Conservation (phyloP, 2,329 filamentous ascomycete genomes). For the Cadophora luteo-olivacea region DNA sequence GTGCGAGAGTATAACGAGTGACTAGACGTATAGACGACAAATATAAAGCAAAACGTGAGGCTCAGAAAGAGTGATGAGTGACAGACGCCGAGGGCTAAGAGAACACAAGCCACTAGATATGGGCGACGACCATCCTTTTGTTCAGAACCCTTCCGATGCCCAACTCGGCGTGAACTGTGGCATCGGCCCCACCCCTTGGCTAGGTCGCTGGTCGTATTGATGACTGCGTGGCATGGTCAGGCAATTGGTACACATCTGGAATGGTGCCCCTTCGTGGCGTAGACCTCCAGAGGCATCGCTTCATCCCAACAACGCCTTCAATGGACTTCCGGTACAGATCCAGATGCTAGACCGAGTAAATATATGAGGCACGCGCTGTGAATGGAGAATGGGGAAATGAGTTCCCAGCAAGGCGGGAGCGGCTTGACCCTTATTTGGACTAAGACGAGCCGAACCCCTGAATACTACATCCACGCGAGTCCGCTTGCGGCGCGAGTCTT, state of each 20-base stretch:
- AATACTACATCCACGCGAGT: conserved; percentile 8
- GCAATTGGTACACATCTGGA: conserved; percentile 3
- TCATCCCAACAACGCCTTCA: not conserved
- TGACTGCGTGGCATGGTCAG: conserved; percentile 9
- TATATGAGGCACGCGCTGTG: not conserved
- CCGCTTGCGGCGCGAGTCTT: not conserved
- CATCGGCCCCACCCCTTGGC: not conserved
- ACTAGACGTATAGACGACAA: conserved; percentile 38
- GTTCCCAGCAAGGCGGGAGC: conserved; percentile 14
- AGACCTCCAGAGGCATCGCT: conserved; percentile 6
- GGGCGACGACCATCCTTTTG: conserved; percentile 11
- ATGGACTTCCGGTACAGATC: not conserved
- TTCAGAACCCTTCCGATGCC: not conserved
- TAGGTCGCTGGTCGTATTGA: not conserved
- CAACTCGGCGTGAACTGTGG: not conserved
- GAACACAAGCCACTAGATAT: conserved; percentile 1
- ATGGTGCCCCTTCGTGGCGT: not conserved
- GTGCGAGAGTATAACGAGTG: conserved; percentile 32
- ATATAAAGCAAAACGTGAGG: conserved; percentile 24
- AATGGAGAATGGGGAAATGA: conserved; percentile 13
- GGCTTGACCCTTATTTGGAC: conserved; percentile 12
- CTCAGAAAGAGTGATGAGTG: conserved; percentile 34
- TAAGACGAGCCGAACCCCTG: conserved; percentile 11
- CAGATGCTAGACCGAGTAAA: conserved; percentile 1
- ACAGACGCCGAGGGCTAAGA: not conserved